Percentiles rank a stretch among this genome's conserved stretches.
phyloP scores from a whole-genome alignment of 2,329 filamentous ascomycete species.

The Phialophora chinensis region DNA sequence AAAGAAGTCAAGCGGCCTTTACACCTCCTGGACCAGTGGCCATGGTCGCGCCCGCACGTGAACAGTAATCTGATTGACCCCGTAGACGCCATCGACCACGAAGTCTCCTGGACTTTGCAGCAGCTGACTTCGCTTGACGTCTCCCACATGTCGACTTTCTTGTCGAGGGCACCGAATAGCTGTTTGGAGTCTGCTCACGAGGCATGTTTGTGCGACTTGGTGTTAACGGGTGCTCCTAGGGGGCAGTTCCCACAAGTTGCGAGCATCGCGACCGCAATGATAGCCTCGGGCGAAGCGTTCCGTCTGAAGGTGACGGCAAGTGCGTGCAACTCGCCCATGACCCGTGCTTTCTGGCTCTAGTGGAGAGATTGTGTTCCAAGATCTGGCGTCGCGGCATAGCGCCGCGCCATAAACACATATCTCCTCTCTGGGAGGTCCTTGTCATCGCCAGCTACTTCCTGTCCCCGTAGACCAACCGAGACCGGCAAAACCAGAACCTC shows the following conservation, averaged over 20 bases:
- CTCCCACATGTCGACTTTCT: background rate
- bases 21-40: slow-evolving; percentile 6
- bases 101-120: slow-evolving; percentile 2
- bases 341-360: background rate
- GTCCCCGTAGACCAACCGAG: slow-evolving; percentile 38
- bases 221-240: background rate
- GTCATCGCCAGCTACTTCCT: slow-evolving; percentile 38
- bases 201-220: background rate
- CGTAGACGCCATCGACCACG: slow-evolving; percentile 6
- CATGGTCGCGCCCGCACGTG: background rate
- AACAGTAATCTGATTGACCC: slow-evolving; percentile 15
- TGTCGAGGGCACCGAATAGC: background rate
- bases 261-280: background rate
- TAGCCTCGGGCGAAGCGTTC: background rate
- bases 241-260: background rate
- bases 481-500: slow-evolving; percentile 37
- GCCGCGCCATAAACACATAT: background rate
- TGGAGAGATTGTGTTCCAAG: background rate
- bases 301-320: background rate
- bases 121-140: background rate
- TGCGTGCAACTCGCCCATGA: background rate
- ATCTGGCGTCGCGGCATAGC: background rate
- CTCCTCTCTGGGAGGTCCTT: background rate
- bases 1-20: background rate
- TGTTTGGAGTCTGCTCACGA: background rate